A percentile compares a stretch with the other conserved stretches of the same genome.
phyloP scores from a whole-genome alignment of 202 grass and related monocot genomes.

The Tripidium arundinaceum region DNA sequence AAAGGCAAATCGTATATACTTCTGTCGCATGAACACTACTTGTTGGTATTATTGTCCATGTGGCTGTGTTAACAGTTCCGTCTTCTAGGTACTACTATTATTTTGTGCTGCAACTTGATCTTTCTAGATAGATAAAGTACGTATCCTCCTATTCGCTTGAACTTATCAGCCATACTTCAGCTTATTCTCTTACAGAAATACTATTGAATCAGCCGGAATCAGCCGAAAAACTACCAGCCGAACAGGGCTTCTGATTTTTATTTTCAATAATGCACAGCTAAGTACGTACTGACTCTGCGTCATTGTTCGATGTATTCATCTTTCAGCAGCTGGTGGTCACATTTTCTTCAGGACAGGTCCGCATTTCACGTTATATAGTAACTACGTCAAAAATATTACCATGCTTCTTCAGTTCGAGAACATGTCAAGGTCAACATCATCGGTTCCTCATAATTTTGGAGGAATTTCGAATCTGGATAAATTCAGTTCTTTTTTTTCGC shows the following conservation, averaged over 20 bases:
- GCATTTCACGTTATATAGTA: background rate
- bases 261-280: background rate
- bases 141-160: too few relatives aligned
- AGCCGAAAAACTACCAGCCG: too few relatives aligned
- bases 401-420: background rate
- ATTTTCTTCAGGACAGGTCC: background rate
- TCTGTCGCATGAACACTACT: background rate
- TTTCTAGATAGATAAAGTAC: background rate
- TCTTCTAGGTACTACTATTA: background rate
- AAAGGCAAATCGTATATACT: background rate
- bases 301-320: background rate
- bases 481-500: background rate
- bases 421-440: too few relatives aligned
- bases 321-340: background rate
- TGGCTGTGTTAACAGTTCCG: background rate
- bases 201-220: too few relatives aligned
- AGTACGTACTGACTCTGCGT: background rate
- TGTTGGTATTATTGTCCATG: background rate
- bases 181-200: too few relatives aligned
- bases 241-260: background rate
- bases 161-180: too few relatives aligned
- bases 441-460: background rate
- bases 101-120: background rate
- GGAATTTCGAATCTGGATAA: background rate
- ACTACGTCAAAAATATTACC: background rate